Evolutionary conservation across 495 filamentous ascomycete genomes (phyloP).

Genomic region (Copromyces sp.): DNA sequence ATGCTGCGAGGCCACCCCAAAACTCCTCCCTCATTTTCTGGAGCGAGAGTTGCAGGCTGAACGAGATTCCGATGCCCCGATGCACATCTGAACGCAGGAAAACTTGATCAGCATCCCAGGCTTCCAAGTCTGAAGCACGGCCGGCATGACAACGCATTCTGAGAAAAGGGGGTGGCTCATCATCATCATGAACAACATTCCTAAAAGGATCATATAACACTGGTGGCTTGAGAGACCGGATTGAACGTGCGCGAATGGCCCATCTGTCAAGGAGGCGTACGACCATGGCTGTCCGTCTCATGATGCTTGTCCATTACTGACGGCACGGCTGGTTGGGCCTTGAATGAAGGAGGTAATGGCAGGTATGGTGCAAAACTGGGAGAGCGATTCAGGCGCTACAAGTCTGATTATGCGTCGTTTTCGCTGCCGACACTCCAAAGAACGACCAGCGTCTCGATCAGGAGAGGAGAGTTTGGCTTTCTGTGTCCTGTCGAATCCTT

Average conservation of each 20-base stretch:
- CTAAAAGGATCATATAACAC: neutral
- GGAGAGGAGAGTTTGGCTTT: neutral
- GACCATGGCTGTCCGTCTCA: neutral
- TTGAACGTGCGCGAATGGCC: neutral
- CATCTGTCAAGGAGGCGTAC: neutral
- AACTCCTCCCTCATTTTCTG: neutral
- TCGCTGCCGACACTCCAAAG: neutral
- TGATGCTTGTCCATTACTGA: neutral
- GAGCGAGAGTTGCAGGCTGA: neutral
- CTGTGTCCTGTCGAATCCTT: neutral
- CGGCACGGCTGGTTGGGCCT: neutral
- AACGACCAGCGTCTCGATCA: neutral
- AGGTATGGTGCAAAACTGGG: neutral
- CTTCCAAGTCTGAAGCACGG: neutral
- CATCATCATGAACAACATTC: neutral
- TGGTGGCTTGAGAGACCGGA: neutral
- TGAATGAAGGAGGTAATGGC: neutral
- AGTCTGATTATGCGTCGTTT: neutral
- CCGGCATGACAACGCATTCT: neutral
- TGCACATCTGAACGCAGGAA: neutral
- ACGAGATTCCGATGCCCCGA: neutral
- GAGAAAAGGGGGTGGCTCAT: neutral
- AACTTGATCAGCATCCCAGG: neutral
- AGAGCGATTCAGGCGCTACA: neutral
- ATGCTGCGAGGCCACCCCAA: neutral